Evolutionary conservation across 441 rosid genomes (phyloP).

Genomic region (Sinapis alba): DNA sequence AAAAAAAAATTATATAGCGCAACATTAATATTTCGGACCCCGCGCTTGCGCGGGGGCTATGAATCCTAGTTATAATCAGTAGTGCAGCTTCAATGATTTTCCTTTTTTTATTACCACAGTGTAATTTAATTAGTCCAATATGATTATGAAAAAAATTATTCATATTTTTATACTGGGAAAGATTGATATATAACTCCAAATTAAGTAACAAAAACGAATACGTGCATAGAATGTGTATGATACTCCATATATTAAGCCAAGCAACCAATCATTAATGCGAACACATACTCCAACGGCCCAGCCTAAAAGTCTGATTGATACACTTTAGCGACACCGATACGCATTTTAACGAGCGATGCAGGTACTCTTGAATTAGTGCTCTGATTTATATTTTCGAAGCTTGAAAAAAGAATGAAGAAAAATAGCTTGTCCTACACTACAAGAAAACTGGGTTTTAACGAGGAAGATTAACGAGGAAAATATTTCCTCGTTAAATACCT

Average conservation of each 20-base stretch:
- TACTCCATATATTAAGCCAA: not conserved
- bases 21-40: too few species aligned
- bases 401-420: not conserved
- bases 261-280: not conserved
- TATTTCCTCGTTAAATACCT: too few species aligned
- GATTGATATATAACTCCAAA: not conserved
- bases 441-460: too few species aligned
- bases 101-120: not conserved
- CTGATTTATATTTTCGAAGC: not conserved
- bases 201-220: not conserved
- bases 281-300: not conserved
- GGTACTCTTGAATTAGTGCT: not conserved
- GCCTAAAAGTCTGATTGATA: not conserved
- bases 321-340: not conserved
- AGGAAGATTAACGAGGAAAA: too few species aligned
- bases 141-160: too few species aligned
- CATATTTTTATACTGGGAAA: too few species aligned
- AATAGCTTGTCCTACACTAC: not conserved
- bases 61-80: too few species aligned
- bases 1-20: too few species aligned
- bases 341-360: not conserved
- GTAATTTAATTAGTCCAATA: not conserved
- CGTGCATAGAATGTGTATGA: conserved; percentile 27
- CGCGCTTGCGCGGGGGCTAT: too few species aligned
- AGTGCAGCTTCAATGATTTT: not conserved